Percentiles rank a stretch among this genome's conserved stretches.
phyloP scores from a whole-genome alignment of 345 rosid genomes.

The Euphorbia tirucalli region DNA sequence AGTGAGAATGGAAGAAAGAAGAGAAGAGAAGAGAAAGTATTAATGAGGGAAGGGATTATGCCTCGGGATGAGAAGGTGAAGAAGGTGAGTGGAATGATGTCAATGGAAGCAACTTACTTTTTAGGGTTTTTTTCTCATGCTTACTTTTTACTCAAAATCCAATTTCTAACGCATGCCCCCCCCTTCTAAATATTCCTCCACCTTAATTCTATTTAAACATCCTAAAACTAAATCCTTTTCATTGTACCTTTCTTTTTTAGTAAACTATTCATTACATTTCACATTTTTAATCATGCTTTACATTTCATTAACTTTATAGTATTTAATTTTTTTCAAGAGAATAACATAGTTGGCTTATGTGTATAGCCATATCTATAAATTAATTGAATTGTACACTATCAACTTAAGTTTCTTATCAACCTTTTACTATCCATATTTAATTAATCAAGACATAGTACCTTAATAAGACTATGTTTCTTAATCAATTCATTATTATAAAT shows the following conservation, averaged over 20 bases:
- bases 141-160: constrained; percentile 49
- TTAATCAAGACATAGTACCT: too few species aligned
- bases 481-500: too few species aligned
- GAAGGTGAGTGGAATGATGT: constrained; percentile 72
- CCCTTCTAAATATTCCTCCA: constrained; percentile 42
- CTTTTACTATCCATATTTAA: not conserved
- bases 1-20: not conserved
- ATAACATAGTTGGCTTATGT: constrained; percentile 41
- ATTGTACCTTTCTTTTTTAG: constrained; percentile 27
- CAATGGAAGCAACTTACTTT: constrained; percentile 48
- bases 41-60: too few species aligned
- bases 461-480: too few species aligned
- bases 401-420: too few species aligned
- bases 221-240: constrained; percentile 27
- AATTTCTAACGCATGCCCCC: constrained; percentile 51
- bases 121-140: constrained; percentile 53
- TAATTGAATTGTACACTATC: too few species aligned
- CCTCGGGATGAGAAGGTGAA: constrained; percentile 65
- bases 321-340: constrained; percentile 9
- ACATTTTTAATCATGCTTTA: constrained; percentile 33
- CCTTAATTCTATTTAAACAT: not conserved
- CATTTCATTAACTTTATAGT: constrained; percentile 10
- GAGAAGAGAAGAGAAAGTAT: constrained; percentile 18
- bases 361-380: not conserved
- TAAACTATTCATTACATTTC: constrained; percentile 21